A percentile compares a stretch with the other conserved stretches of the same genome.
These are phyloP conservation scores for Phaseolus lunatus DNA, from an alignment of 306 rosid species.

Conservation along the genomic window DNA sequence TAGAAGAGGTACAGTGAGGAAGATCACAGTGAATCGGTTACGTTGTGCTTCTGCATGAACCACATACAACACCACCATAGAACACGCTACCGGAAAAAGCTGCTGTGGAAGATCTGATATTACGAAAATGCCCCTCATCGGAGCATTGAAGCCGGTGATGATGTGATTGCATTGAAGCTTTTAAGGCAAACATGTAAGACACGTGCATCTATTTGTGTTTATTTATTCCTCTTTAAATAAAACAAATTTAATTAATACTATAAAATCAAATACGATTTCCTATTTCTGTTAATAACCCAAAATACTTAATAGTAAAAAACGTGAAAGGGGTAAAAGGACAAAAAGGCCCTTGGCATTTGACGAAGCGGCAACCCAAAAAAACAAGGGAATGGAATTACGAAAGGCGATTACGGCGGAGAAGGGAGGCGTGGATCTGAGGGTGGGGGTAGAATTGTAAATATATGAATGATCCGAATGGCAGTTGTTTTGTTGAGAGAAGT, in stretches of 20 bases:
- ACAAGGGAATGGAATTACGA: background rate
- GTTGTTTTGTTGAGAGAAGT: background rate
- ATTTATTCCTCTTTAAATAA: too few relatives aligned
- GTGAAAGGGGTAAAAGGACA: background rate
- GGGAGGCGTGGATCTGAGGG: constrained; percentile 14
- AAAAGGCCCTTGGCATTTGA: too few relatives aligned
- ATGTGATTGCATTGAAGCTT: background rate
- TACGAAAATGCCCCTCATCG: constrained; percentile 51
- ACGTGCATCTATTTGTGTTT: background rate
- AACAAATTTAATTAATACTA: too few relatives aligned
- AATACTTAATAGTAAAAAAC: background rate
- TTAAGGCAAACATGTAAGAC: background rate
- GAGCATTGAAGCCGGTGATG: too few relatives aligned
- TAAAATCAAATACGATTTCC: too few relatives aligned
- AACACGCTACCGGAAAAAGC: constrained; percentile 58
- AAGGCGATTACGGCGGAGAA: background rate
- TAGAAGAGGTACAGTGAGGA: background rate
- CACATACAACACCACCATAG: background rate
- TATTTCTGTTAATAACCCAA: background rate
- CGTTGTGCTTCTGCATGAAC: background rate
- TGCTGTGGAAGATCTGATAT: constrained; percentile 24
- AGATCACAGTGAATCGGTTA: background rate
- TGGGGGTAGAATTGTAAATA: constrained; percentile 35
- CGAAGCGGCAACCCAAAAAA: too few relatives aligned
- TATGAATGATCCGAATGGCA: constrained; percentile 12